phyloP scores from a whole-genome alignment of 2,329 filamentous ascomycete genomes.

The Sporothrix phasma region DNA sequence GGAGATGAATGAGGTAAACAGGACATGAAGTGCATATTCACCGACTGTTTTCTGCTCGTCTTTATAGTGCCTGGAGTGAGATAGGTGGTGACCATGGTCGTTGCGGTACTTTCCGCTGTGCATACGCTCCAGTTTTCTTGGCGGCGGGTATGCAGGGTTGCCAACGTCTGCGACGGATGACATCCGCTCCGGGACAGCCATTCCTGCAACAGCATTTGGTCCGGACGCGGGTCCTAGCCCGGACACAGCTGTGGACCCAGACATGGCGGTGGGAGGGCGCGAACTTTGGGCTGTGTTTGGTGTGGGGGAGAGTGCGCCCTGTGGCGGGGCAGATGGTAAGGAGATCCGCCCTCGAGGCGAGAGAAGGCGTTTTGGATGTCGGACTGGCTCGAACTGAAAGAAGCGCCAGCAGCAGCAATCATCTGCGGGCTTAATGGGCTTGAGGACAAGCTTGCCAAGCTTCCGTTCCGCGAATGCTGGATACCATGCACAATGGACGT shows the following conservation, averaged over 20 bases:
- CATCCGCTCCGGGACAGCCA: slow-evolving; percentile 34
- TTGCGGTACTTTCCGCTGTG: slow-evolving; percentile 57
- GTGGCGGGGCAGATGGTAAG: slow-evolving; percentile 22
- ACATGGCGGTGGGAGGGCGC: slow-evolving; percentile 40
- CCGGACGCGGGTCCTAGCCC: background rate
- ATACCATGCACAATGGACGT: slow-evolving; percentile 96
- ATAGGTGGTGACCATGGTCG: slow-evolving; percentile 65
- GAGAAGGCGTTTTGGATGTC: slow-evolving; percentile 38
- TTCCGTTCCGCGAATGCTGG: slow-evolving; percentile 85
- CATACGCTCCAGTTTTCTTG: slow-evolving; percentile 49
- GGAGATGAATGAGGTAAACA: slow-evolving; percentile 94
- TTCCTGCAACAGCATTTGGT: slow-evolving; percentile 14
- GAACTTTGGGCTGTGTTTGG: slow-evolving; percentile 17
- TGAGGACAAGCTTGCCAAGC: slow-evolving; percentile 65
- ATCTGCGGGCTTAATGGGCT: slow-evolving; percentile 84
- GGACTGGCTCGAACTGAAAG: slow-evolving; percentile 40
- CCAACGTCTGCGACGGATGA: slow-evolving; percentile 38
- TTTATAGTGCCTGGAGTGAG: slow-evolving; percentile 60
- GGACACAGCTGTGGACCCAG: slow-evolving; percentile 31
- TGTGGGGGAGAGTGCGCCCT: slow-evolving; percentile 6
- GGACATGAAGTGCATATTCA: slow-evolving; percentile 91
- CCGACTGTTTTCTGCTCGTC: slow-evolving; percentile 87
- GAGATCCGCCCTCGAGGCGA: slow-evolving; percentile 37
- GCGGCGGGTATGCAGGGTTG: slow-evolving; percentile 31
- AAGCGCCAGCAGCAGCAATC: slow-evolving; percentile 58